Percentiles rank a stretch among this genome's conserved stretches.
These are phyloP conservation scores for Paecilomyces sp. DNA, from an alignment of 2,329 filamentous ascomycete species.

Conservation along the genomic window DNA sequence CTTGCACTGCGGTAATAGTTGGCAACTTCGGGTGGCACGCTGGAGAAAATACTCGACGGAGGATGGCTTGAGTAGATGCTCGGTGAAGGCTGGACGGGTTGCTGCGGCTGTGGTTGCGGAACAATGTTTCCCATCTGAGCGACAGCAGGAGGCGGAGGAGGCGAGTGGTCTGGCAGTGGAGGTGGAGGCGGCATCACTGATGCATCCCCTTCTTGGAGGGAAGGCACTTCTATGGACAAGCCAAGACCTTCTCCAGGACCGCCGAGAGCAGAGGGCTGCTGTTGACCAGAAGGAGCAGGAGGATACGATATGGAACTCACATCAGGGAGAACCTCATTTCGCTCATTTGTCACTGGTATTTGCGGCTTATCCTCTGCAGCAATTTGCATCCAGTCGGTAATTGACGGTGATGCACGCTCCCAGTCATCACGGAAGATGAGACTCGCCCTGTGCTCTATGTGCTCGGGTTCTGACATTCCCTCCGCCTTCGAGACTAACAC, in stretches of 20 bases:
- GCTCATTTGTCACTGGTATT: conserved; percentile 36
- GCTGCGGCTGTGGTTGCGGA: neutral
- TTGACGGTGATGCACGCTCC: conserved; percentile 43
- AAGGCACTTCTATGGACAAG: conserved; percentile 35
- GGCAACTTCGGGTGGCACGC: conserved; percentile 14
- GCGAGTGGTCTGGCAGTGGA: conserved; percentile 38
- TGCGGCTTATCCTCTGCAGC: conserved; percentile 31
- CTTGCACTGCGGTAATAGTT: conserved; percentile 16
- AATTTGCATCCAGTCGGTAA: conserved; percentile 42
- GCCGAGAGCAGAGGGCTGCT: conserved; percentile 13
- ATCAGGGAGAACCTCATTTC: conserved; percentile 5
- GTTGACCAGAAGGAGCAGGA: conserved; percentile 7
- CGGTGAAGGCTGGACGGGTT: conserved; percentile 3
- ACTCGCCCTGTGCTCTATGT: conserved; percentile 31
- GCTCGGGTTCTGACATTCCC: conserved; percentile 16
- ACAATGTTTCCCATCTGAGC: conserved; percentile 7
- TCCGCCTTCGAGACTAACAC: conserved; percentile 26
- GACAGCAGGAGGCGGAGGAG: conserved; percentile 38
- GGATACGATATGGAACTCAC: conserved; percentile 19
- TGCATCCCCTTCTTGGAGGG: conserved; percentile 19
- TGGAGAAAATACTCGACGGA: conserved; percentile 7
- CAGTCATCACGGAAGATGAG: conserved; percentile 40
- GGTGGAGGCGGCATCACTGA: conserved; percentile 25
- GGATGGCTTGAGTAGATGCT: conserved; percentile 11
- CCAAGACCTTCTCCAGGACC: conserved; percentile 32